Base-by-base conservation (phyloP, 805 yeast genomes). In the Yarrowia alimentaria region DNA sequence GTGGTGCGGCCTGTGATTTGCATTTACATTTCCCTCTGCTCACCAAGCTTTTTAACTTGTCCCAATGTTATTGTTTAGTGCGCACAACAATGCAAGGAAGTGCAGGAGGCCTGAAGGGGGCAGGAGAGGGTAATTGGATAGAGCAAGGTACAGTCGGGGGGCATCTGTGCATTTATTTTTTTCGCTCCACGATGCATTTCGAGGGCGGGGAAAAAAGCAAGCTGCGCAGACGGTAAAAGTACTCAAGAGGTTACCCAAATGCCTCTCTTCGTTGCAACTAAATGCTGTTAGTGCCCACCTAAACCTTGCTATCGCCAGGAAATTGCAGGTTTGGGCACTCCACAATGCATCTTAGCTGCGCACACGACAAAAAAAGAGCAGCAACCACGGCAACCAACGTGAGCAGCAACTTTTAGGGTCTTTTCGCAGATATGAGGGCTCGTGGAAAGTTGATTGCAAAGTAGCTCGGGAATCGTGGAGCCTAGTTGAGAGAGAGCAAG, bases 71-170 rank as follows among this genome's bases (percentile, higher is more conserved):
- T 26, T 40, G 47, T 40, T 26, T 26, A 28, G 47, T 16, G 19
- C 25, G 47, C 22, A 40, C 47, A 40, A 40, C 47, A 40, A 40
- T 40, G 33, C 47, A 29, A 26, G 33, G 47, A 28, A 26, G 33
- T 40, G 47, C 47, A 28, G 32, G 33, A 40, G 25, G 33, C 47
- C 25, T 24, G 24, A 40, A 40, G 47, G 25, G n/a, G n/a, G n/a
- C n/a, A n/a, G n/a, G n/a, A n/a, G 47, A 40, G 47, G 47, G 47
- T 40, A 40, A 40, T 40, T 37, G 24, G 47, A 33, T 32, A 40
- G 33, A 28, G 47, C 47, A 40, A 26, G 10, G 10, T 8, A 22
- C 25, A 22, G 10, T 22, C 7, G 10, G 7, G 10, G 10, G 10
- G 25, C 25, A 22, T 8, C 7, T n/a, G n/a, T n/a, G n/a, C n/a